Conservation (phyloP, 768 basidiomycete species). For the Candolleomyces aberdarensis region DNA sequence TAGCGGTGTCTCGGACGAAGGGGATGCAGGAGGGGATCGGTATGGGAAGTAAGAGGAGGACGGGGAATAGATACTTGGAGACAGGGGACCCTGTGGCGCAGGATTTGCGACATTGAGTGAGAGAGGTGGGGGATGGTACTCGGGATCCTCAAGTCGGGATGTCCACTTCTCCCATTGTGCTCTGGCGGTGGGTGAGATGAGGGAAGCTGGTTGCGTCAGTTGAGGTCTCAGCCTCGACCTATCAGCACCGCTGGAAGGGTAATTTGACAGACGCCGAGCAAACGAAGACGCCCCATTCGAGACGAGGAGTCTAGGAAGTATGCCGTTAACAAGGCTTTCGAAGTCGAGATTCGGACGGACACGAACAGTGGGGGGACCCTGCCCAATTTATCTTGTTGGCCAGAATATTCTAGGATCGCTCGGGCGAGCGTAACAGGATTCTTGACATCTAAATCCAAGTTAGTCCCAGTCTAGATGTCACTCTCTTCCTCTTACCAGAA, state of each 20-base stretch:
- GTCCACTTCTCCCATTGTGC: slow-evolving; percentile 65
- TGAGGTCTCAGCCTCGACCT: slow-evolving; percentile 18
- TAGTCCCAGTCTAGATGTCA: neutral
- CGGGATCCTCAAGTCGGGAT: slow-evolving; percentile 29
- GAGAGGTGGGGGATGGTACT: neutral
- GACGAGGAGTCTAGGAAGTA: slow-evolving; percentile 49
- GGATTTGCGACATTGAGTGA: neutral
- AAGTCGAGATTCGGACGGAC: neutral
- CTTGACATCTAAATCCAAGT: slow-evolving; percentile 46
- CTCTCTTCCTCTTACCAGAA: slow-evolving; percentile 40
- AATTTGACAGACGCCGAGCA: slow-evolving; percentile 26
- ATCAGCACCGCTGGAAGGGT: neutral
- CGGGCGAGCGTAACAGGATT: slow-evolving; percentile 68
- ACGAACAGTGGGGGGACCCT: slow-evolving; percentile 70
- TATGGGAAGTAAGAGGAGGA: neutral
- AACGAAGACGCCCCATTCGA: slow-evolving; percentile 59
- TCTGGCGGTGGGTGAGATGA: slow-evolving; percentile 49
- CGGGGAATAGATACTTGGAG: neutral
- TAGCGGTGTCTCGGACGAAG: neutral
- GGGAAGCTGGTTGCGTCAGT: slow-evolving; percentile 37
- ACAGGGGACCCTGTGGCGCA: neutral
- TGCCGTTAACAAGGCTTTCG: neutral
- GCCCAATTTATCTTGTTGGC: slow-evolving; percentile 47
- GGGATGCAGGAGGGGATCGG: neutral
- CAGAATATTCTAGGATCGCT: slow-evolving; percentile 52